phyloP scores from a whole-genome alignment of 805 yeast species.

The Yarrowia yakushimensis region DNA sequence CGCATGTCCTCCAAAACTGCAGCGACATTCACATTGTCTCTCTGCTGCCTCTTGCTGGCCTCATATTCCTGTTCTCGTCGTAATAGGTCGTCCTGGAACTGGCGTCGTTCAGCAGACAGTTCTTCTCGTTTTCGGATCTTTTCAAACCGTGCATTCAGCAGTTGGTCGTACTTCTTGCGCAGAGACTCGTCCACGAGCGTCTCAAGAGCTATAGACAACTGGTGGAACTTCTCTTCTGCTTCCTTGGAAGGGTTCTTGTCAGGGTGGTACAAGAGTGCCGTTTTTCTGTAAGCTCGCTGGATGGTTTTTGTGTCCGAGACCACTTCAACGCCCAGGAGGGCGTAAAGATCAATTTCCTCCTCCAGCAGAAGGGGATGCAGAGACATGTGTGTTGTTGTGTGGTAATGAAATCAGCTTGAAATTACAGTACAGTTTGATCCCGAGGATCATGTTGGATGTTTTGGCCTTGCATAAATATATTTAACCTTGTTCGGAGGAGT shows the following conservation, averaged over 20 bases:
- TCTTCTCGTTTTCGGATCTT: constrained; percentile 23
- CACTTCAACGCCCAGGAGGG: constrained; percentile 29
- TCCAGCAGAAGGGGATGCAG: constrained; percentile 26
- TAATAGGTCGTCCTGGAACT: constrained; percentile 32
- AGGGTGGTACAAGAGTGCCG: constrained; percentile 31
- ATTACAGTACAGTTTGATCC: no score
- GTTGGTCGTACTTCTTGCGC: constrained; percentile 30
- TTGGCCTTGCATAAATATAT: background rate
- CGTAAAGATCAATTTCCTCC: constrained; percentile 30
- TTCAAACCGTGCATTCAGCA: constrained; percentile 27
- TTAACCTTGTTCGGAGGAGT: background rate
- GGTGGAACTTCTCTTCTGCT: constrained; percentile 34
- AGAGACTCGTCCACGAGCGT: constrained; percentile 27
- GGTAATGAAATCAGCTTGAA: background rate
- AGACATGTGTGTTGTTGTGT: background rate
- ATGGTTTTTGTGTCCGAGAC: background rate
- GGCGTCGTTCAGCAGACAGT: constrained; percentile 27
- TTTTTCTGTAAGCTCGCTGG: constrained; percentile 26
- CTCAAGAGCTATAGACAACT: constrained; percentile 32
- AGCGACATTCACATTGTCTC: background rate
- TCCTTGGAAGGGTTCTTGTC: constrained; percentile 34
- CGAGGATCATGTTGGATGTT: background rate
- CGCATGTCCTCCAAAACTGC: constrained; percentile 24
- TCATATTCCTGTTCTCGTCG: constrained; percentile 30
- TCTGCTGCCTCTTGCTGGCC: background rate